Conservation (phyloP, 1,284 basidiomycete species). For the Coniophora puteana region DNA sequence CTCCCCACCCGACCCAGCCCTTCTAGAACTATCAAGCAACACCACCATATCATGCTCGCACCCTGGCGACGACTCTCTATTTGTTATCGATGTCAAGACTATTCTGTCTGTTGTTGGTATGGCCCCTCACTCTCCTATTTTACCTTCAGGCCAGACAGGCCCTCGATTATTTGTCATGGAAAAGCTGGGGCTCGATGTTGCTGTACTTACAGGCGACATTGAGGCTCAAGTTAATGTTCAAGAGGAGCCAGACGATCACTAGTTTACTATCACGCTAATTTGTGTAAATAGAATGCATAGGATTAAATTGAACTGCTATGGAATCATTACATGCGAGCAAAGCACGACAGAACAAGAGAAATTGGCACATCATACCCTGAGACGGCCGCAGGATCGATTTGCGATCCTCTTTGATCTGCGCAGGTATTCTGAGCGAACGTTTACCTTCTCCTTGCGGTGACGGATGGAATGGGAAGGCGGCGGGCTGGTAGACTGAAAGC, state of each 20-base stretch:
- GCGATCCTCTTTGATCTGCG: too few relatives aligned
- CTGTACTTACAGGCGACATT: not conserved
- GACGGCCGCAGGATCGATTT: too few relatives aligned
- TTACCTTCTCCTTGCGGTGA: too few relatives aligned
- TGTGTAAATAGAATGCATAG: too few relatives aligned
- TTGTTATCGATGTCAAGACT: conserved; percentile 1
- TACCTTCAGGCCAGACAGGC: conserved; percentile 1
- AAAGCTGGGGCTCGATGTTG: conserved; percentile 4
- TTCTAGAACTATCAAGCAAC: not conserved
- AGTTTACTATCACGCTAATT: too few relatives aligned
- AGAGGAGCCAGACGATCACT: not conserved
- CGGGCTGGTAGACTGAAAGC: too few relatives aligned
- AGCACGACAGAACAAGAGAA: too few relatives aligned
- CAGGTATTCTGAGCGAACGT: too few relatives aligned
- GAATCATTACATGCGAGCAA: too few relatives aligned
- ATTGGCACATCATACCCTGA: too few relatives aligned
- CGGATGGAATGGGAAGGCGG: too few relatives aligned
- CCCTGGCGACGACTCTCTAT: conserved; percentile 10
- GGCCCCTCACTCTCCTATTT: not conserved
- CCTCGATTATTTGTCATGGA: conserved; percentile 1
- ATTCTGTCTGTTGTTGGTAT: conserved; percentile 1
- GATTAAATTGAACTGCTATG: too few relatives aligned
- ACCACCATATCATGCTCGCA: conserved; percentile 7
- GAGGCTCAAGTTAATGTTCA: not conserved
- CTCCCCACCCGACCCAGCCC: conserved; percentile 2